Conservation (phyloP, 352 stramenopile genomes). For the Globisporangium irregulare region DNA sequence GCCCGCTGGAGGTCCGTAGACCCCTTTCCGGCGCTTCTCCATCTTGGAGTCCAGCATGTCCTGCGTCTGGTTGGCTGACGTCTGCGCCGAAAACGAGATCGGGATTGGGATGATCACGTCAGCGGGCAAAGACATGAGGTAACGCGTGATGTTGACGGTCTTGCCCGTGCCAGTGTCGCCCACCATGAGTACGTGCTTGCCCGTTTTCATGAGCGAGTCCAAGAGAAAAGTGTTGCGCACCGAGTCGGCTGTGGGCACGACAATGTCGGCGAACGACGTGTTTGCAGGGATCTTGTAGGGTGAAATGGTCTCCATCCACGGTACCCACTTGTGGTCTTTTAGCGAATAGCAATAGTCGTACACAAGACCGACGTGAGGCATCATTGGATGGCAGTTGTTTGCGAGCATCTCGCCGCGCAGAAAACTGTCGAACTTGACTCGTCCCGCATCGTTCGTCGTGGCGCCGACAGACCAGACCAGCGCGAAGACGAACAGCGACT, state of each 20-base stretch:
- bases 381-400: constrained; percentile 48
- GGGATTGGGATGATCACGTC: constrained; percentile 89
- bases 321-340: constrained; percentile 88
- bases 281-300: constrained; percentile 70
- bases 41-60: constrained; percentile 91
- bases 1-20: constrained; percentile 88
- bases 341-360: constrained; percentile 92
- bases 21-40: constrained; percentile 91
- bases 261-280: constrained; percentile 88
- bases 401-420: constrained; percentile 81
- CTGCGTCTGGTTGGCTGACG: constrained; percentile 90
- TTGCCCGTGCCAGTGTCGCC: constrained; percentile 94
- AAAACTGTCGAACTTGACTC: constrained; percentile 88
- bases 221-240: constrained; percentile 93
- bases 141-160: constrained; percentile 91
- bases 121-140: constrained; percentile 83
- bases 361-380: constrained; percentile 68
- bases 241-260: constrained; percentile 92
- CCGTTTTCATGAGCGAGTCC: constrained; percentile 73
- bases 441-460: constrained; percentile 87
- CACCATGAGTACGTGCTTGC: constrained; percentile 94
- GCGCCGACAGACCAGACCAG: constrained; percentile 91
- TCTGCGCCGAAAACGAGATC: constrained; percentile 92
- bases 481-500: constrained; percentile 91
- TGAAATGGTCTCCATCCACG: constrained; percentile 93